Percentiles rank a stretch among this genome's conserved stretches.
These are phyloP conservation scores for Pichia sp. DNA, from an alignment of 1,139 yeast species.

Conservation along the genomic window DNA sequence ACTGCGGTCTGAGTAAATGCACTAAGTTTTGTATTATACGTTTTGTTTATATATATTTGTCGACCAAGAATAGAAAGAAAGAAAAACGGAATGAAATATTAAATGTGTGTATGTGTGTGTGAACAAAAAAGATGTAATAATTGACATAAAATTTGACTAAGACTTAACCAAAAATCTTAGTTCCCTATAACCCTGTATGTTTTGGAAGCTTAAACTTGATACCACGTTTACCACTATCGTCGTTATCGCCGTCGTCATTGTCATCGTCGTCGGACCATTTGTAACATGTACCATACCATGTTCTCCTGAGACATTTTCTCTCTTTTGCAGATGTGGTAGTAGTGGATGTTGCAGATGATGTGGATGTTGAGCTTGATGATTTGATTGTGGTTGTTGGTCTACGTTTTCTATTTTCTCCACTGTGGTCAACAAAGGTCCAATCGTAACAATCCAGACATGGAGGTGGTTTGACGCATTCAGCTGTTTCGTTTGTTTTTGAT, in stretches of 20 bases:
- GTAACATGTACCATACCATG: conserved; percentile 38
- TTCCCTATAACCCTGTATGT: not conserved
- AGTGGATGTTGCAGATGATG: conserved; percentile 20
- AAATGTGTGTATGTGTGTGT: too few species aligned
- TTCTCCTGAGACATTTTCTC: conserved; percentile 32
- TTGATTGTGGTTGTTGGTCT: conserved; percentile 12
- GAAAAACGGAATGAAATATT: too few species aligned
- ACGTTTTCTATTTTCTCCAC: conserved; percentile 31
- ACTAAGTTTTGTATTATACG: too few species aligned
- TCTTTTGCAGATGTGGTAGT: conserved; percentile 20
- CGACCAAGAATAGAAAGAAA: too few species aligned
- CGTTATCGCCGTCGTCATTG: conserved; percentile 7
- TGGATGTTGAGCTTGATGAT: conserved; percentile 9
- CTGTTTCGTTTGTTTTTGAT: conserved; percentile 69
- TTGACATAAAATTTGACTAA: not conserved
- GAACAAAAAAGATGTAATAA: too few species aligned
- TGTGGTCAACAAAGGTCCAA: conserved; percentile 74
- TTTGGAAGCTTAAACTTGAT: not conserved
- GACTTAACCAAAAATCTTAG: not conserved
- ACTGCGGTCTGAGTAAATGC: too few species aligned
- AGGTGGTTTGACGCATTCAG: conserved; percentile 70
- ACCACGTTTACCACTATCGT: not conserved
- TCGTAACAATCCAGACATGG: conserved; percentile 88
- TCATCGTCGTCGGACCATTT: conserved; percentile 33
- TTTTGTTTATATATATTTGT: too few species aligned